Percentiles rank a stretch among this genome's conserved stretches.
These are phyloP conservation scores for Chimonanthus salicifolius DNA, from an alignment of 164 flowering plant species.

Conservation along the genomic window DNA sequence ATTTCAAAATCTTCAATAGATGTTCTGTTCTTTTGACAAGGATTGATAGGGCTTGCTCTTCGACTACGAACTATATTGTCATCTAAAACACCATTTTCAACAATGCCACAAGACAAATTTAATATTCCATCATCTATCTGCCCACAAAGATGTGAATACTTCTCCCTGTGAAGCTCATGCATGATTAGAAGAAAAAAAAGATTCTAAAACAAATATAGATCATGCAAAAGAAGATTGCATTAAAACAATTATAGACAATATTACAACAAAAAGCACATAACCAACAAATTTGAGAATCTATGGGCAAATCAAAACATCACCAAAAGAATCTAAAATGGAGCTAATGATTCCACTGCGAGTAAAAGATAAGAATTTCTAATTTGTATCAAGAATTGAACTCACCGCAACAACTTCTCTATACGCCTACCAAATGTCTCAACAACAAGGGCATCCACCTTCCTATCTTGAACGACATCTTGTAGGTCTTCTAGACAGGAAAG, in stretches of 20 bases:
- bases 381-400: constrained; percentile 28
- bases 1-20: constrained; percentile 98
- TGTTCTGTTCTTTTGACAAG: constrained; percentile 74
- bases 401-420: constrained; percentile 87
- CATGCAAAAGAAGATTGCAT: background rate
- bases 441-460: constrained; percentile 92
- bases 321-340: background rate
- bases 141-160: constrained; percentile 74
- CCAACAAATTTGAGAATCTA: background rate
- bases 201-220: background rate
- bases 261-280: too few species aligned
- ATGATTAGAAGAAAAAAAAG: background rate
- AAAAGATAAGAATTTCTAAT: background rate
- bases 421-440: constrained; percentile 97
- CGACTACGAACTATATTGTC: constrained; percentile 66
- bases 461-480: constrained; percentile 74
- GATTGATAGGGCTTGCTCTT: constrained; percentile 70
- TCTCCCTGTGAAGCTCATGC: constrained; percentile 56
- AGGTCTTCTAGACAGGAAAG: constrained; percentile 67
- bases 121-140: constrained; percentile 78
- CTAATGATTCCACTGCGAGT: background rate
- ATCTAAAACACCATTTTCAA: constrained; percentile 69
- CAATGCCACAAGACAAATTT: constrained; percentile 46
- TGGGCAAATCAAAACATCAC: background rate
- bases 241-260: background rate